phyloP scores from a whole-genome alignment of 805 yeast species.

The Hanseniaspora hatyaiensis region DNA sequence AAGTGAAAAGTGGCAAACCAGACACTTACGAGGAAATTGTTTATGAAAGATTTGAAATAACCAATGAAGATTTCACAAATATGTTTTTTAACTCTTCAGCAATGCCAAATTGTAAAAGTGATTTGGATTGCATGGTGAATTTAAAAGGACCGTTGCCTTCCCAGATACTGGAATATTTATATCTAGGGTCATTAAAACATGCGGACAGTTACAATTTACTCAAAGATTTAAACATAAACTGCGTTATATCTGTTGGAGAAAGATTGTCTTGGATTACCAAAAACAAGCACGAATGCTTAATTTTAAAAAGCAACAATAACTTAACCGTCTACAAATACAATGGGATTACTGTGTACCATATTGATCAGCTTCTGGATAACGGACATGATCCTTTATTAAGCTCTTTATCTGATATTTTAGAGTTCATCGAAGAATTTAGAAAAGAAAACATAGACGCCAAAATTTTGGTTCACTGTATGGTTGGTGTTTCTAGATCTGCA shows the following conservation, averaged over 20 bases:
- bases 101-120: neutral
- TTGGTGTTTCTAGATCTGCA: conserved; percentile 90
- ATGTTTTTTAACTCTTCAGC: conserved; percentile 28
- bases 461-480: conserved; percentile 82
- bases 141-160: conserved; percentile 70
- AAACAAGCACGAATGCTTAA: too few relatives aligned
- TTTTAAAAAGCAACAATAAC: too few relatives aligned
- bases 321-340: conserved; percentile 21
- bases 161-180: conserved; percentile 66
- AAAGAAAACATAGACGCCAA: conserved; percentile 37
- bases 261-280: conserved; percentile 45
- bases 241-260: conserved; percentile 82
- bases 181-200: conserved; percentile 72
- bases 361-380: conserved; percentile 75
- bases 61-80: conserved; percentile 24
- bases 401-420: conserved; percentile 51
- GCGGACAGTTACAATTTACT: conserved; percentile 62
- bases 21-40: conserved; percentile 25
- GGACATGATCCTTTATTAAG: conserved; percentile 69
- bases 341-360: conserved; percentile 35
- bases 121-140: conserved; percentile 20
- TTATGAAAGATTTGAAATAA: conserved; percentile 12
- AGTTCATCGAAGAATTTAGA: conserved; percentile 43
- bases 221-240: conserved; percentile 51
- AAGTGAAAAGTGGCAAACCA: too few relatives aligned